Evolutionary conservation across 176 grass and related monocot genomes (phyloP).

Genomic region (Musa schizocarpa): DNA sequence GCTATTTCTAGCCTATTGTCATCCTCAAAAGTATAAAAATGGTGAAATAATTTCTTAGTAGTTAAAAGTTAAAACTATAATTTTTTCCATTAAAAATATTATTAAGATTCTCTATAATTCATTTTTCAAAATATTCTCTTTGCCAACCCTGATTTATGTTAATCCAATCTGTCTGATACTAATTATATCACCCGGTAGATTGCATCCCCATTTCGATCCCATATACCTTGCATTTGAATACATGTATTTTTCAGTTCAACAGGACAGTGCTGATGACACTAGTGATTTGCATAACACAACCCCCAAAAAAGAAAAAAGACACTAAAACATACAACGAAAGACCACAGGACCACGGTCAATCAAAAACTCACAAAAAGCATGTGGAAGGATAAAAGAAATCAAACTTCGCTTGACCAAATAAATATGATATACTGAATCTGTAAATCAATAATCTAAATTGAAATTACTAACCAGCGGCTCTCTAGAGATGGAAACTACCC

Average conservation of each 20-base stretch:
- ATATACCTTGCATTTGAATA: not conserved
- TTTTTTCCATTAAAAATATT: too few relatives aligned
- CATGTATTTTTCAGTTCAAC: not conserved
- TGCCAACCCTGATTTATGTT: not conserved
- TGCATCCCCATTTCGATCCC: not conserved
- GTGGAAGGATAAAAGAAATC: not conserved
- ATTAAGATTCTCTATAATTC: too few relatives aligned
- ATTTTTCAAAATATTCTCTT: not conserved
- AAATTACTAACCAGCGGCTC: slow-evolving; percentile 52
- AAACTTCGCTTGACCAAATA: not conserved
- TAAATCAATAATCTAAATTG: not conserved
- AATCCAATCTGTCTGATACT: not conserved
- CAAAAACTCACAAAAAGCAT: not conserved
- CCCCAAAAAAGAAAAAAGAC: not conserved
- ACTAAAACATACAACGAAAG: not conserved
- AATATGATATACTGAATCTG: not conserved
- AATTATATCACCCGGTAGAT: not conserved
- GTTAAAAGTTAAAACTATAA: not conserved
- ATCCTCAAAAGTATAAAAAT: not conserved
- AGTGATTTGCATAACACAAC: not conserved
- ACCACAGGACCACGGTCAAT: not conserved
- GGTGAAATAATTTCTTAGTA: not conserved
- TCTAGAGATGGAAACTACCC: slow-evolving; percentile 46
- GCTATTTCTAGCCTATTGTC: not conserved
- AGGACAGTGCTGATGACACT: not conserved